A percentile compares a stretch with the other conserved stretches of the same genome.
Evolutionary conservation across 768 basidiomycete genomes (phyloP).

Genomic region (Lactarius trivialis): DNA sequence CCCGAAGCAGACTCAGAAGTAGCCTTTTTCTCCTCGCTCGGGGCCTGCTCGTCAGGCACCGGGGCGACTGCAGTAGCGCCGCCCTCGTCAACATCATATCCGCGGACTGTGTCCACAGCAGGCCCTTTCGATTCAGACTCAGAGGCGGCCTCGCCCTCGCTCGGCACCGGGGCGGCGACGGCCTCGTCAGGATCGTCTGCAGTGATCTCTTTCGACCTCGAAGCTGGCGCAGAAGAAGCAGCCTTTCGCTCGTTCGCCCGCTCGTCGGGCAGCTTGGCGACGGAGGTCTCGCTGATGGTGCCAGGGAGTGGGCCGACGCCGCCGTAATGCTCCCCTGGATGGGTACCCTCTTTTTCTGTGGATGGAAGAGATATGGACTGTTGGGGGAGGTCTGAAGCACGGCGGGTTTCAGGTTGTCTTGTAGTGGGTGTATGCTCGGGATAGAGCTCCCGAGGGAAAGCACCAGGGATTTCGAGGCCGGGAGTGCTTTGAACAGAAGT

Average conservation of each 20-base stretch:
- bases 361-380: constrained; percentile 32
- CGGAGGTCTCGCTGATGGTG: constrained; percentile 36
- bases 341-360: constrained; percentile 30
- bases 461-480: constrained; percentile 9
- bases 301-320: constrained; percentile 50
- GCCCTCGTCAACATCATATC: no score
- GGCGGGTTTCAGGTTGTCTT: neutral
- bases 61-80: no score
- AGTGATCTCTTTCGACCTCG: neutral
- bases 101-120: no score
- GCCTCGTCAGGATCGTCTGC: neutral
- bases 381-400: neutral
- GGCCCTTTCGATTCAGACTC: no score
- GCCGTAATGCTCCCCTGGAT: constrained; percentile 29
- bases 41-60: no score
- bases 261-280: constrained; percentile 47
- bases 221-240: neutral
- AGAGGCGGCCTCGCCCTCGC: no score
- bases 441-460: no score
- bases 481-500: constrained; percentile 15
- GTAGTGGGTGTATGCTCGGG: neutral
- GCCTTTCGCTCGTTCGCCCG: constrained; percentile 18
- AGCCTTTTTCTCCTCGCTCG: no score
- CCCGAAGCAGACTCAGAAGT: no score
- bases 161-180: no score